Evolutionary conservation across 148 eudicot species (phyloP), one percentile per base, ranked within the genome.

Genomic region (Silene conica): DNA sequence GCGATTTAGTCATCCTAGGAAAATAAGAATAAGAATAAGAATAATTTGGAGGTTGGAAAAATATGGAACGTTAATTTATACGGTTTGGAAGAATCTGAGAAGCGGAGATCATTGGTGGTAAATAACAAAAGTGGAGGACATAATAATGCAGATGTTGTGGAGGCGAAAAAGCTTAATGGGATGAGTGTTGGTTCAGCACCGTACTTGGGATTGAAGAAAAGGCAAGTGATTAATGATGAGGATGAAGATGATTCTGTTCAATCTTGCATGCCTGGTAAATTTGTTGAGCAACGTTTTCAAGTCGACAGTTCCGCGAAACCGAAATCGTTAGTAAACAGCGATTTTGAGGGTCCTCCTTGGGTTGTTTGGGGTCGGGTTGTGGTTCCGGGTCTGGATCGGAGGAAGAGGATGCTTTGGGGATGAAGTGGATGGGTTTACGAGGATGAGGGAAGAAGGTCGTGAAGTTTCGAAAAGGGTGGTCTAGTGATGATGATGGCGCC

Each of bases 81-180:
- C 41, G 64, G 71, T 21, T 71, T 34, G 63, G 50, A 55, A 34
- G 46, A 57, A 3, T n/a, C 58, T 0, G 31, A 55, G 5, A 76
- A 67, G 13, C 38, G 18, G n/a, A 76, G 45, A 68, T 73, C 74
- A 7, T 76, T 67, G 11, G 43, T 57, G 9, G 23, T 80, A 22
- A 76, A 67, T 20, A 67, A 45, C 38, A 55, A 15, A 76, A 45
- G 10, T 19, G 74, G 61, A 0, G 73, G 52, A 0, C 61, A 59
- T n/a, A n/a, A n/a, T 23, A 60, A 61, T 20, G 11, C 38, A 3
- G 79, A 88, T 18, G 84, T 74, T 46, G 75, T 86, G 2, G 83
- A 86, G 48, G 90, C 90, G 69, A 85, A 84, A 75, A 85, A 77
- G 67, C 79, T 90, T 56, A 90, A 90, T 73, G 96, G 96, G 69